Evolutionary conservation across 352 stramenopile species (phyloP).

Genomic region (Phytophthora colocasiae): DNA sequence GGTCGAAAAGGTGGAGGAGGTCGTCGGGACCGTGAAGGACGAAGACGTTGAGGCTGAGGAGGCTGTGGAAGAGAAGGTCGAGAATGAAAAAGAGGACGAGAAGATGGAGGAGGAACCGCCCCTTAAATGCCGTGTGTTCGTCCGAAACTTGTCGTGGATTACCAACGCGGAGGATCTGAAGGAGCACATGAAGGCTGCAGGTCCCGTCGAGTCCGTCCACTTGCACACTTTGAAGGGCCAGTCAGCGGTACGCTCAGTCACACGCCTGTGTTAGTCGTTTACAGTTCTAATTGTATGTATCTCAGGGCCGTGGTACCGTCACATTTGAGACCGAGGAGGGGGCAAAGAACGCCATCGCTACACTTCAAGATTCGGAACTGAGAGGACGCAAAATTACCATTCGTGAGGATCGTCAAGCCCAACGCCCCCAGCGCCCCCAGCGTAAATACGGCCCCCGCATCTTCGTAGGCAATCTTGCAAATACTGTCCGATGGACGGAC

Average conservation of each 20-base stretch:
- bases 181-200: slow-evolving; percentile 80
- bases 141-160: slow-evolving; percentile 88
- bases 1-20: no score
- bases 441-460: slow-evolving; percentile 67
- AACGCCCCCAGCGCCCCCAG: slow-evolving; percentile 5
- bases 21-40: no score
- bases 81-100: slow-evolving; percentile 9
- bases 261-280: no score
- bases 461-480: slow-evolving; percentile 93
- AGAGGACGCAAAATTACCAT: slow-evolving; percentile 95
- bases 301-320: slow-evolving; percentile 94
- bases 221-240: slow-evolving; percentile 73
- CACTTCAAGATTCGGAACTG: slow-evolving; percentile 93
- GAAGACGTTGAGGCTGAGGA: no score
- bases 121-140: slow-evolving; percentile 69
- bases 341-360: slow-evolving; percentile 85
- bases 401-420: slow-evolving; percentile 91
- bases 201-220: slow-evolving; percentile 70
- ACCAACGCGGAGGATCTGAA: slow-evolving; percentile 86
- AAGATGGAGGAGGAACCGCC: slow-evolving; percentile 36
- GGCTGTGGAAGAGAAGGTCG: no score
- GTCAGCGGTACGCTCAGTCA: slow-evolving; percentile 65
- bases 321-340: slow-evolving; percentile 88
- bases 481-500: slow-evolving; percentile 94
- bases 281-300: neutral